Evolutionary conservation across 1,139 yeast genomes (phyloP), one percentile per base, ranked within the genome.

Genomic region (Yamadazyma triangularis): DNA sequence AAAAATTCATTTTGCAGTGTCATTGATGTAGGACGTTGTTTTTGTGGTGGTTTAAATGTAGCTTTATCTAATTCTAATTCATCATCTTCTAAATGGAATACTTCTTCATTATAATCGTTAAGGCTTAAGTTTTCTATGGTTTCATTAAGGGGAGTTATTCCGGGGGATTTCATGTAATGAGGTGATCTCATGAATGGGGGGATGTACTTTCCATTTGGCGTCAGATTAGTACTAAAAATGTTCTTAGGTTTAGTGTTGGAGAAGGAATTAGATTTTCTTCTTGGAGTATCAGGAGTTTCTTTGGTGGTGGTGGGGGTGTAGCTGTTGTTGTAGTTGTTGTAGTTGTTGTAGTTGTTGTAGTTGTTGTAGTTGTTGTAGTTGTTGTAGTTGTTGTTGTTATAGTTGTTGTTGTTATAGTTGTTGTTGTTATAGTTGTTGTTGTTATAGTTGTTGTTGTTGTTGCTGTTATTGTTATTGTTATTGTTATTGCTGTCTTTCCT

Each of bases 161-260:
- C 51, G 4, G 71, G 69, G 4, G 70, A 61, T 37, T 51, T 56
- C 23, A 43, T 44, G 32, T 49, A 52, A 21, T 44, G 48, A 1
- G 73, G 73, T 2, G 71, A 64, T 35, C 73, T 51, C 45, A 68
- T 53, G 36, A 57, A 63, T 16, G 74, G 74, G 15, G 74, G 74
- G 20, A 65, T 49, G 36, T 68, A 68, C 41, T 66, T 67, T 8
- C 70, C 71, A 11, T 6, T 8, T 16, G 15, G 13, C 4, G 11
- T 8, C 5, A 18, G 23, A 21, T 31, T 23, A 26, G 8, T 23
- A 7, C 15, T 8, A 23, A 8, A 28, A 24, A 27, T 32, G 31
- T 26, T 26, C 25, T 30, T 28, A 4, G 32, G 32, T 15, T 25
- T 29, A 7, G 34, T 26, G 12, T 25, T 30, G 13, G 33, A 58